A percentile compares a stretch with the other conserved stretches of the same genome.
Evolutionary conservation across 176 grass and related monocot genomes (phyloP).

Genomic region (Rhynchospora tenuis): DNA sequence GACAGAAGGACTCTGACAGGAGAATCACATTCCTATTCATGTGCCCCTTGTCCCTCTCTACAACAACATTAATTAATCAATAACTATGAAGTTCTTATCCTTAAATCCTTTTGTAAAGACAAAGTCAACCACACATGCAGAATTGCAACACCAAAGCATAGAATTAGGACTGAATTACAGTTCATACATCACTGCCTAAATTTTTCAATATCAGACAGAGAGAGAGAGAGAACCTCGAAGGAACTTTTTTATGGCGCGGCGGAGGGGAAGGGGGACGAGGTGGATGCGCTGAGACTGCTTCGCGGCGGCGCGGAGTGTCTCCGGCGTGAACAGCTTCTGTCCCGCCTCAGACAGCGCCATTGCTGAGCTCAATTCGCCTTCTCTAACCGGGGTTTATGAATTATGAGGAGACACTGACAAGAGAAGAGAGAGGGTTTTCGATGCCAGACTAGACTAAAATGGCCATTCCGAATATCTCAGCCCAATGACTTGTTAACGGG

Average conservation of each 20-base stretch:
- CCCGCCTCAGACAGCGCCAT: slow-evolving; percentile 71
- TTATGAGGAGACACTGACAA: neutral
- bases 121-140: neutral
- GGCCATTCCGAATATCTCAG: neutral
- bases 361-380: neutral
- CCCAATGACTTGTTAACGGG: neutral
- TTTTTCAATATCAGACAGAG: slow-evolving; percentile 18
- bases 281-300: slow-evolving; percentile 86
- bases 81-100: neutral
- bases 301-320: slow-evolving; percentile 64
- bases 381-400: neutral
- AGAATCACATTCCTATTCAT: slow-evolving; percentile 72
- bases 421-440: neutral
- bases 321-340: slow-evolving; percentile 53
- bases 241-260: slow-evolving; percentile 78
- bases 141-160: neutral
- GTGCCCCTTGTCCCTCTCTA: slow-evolving; percentile 46
- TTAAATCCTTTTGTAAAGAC: neutral
- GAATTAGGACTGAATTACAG: neutral
- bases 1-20: slow-evolving; percentile 63
- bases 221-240: slow-evolving; percentile 42
- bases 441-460: neutral
- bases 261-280: slow-evolving; percentile 64
- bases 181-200: neutral
- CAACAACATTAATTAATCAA: neutral